Conservation (phyloP, 768 basidiomycete genomes). For the Serendipita sp. region DNA sequence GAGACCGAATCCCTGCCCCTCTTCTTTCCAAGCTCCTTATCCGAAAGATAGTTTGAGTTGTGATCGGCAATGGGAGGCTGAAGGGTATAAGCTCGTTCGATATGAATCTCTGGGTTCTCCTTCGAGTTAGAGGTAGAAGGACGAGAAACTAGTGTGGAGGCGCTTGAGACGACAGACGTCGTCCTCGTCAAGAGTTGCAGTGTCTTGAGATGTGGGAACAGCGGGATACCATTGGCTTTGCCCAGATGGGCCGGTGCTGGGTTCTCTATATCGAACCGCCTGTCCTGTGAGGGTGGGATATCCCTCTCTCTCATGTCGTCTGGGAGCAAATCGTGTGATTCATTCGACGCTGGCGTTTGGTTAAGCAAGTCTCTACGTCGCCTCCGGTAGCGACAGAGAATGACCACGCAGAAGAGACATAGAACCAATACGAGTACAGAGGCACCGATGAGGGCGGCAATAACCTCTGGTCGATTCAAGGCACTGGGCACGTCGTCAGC, state of each 20-base stretch:
- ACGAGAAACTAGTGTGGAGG: neutral
- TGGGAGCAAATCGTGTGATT: too few species aligned
- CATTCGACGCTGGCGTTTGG: too few species aligned
- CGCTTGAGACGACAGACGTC: neutral
- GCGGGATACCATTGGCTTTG: neutral
- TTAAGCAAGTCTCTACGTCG: too few species aligned
- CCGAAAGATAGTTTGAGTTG: neutral
- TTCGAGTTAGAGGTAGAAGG: neutral
- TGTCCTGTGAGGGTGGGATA: neutral
- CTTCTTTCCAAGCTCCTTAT: neutral
- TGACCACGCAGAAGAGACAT: too few species aligned
- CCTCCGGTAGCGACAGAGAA: too few species aligned
- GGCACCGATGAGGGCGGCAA: too few species aligned
- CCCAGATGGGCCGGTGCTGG: neutral
- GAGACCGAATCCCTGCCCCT: too few species aligned
- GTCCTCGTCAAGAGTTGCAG: neutral
- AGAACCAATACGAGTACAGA: too few species aligned
- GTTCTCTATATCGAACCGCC: neutral
- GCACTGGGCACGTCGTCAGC: too few species aligned
- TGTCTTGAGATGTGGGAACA: constrained; percentile 3
- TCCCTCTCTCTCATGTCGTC: too few species aligned
- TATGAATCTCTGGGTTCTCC: neutral
- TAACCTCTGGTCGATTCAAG: too few species aligned
- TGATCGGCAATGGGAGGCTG: neutral
- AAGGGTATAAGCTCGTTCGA: neutral